Base-by-base conservation (phyloP, 2,329 filamentous ascomycete genomes). In the Hypocrella siamensis region DNA sequence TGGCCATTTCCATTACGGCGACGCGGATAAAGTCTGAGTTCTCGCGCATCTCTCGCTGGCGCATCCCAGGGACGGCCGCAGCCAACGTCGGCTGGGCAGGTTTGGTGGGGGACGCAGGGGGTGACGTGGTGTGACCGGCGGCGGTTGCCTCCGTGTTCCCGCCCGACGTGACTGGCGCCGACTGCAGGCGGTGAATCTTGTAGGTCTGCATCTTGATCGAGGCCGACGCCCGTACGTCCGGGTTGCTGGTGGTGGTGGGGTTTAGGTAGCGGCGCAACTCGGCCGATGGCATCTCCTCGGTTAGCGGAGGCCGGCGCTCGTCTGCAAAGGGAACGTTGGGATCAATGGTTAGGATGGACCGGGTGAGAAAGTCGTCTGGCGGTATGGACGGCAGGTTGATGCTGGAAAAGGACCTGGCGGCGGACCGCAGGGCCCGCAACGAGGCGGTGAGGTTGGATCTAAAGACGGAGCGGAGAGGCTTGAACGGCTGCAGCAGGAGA, bases 121-220 rank as follows among this genome's bases (percentile, higher is more conserved):
- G 7, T 5, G 17, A 19, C 22, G 14, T 2, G 19, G 16, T 35
- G 25, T n/a, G n/a, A n/a, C 19, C 29, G 42, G 38, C 52, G 49
- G 3, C 9, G 17, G 17, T 14, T 25, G 48, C 40, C 31, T 45
- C 42, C 29, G 51, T 14, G 25, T 7, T 26, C 11, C 45, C 42
- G 30, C 52, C 52, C 12, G 39, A 38, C n/a, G 44, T 42, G n/a
- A 48, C 37, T 16, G 54, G 43, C 25, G 51, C 42, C 31, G 54
- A 56, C 38, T 56, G 59, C 18, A 61, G 63, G 22, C 61, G 61
- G 43, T 65, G 64, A 21, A 72, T 62, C 45, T 71, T 73, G 58
- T 79, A 79, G 1, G 75, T 79, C 45, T 77, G 72, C 74, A 79
- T 77, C 47, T 79, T 74, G 36, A 79, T 79, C 2, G 75, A 78